Evolutionary conservation across 2,329 filamentous ascomycete species (phyloP).

Genomic region (Paraphaeosphaeria minitans): DNA sequence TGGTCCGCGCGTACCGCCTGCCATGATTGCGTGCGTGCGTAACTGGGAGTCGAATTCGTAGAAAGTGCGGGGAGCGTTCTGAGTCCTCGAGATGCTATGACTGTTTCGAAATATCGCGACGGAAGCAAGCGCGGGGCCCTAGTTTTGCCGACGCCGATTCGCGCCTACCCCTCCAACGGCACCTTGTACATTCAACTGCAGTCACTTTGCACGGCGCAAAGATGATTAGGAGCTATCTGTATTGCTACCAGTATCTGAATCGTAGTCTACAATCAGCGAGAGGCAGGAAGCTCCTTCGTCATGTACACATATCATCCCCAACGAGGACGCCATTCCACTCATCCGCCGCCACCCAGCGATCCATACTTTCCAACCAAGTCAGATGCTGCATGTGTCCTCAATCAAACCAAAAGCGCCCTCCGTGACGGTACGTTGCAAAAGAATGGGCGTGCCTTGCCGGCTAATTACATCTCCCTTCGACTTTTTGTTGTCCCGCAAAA

Average conservation of each 20-base stretch:
- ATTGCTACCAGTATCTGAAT: conserved; percentile 1
- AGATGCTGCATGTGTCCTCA: conserved; percentile 5
- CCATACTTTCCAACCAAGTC: conserved; percentile 7
- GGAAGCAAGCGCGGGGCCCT: conserved; percentile 11
- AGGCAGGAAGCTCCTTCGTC: conserved; percentile 16
- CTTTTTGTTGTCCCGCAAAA: conserved; percentile 26
- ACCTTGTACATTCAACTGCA: neutral
- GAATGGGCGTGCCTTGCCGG: conserved; percentile 17
- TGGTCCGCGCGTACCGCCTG: conserved; percentile 53
- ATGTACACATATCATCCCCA: conserved; percentile 24
- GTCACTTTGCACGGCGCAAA: neutral
- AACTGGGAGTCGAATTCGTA: conserved; percentile 18
- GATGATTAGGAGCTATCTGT: conserved; percentile 2
- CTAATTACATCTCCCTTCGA: conserved; percentile 33
- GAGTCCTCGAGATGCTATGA: conserved; percentile 15
- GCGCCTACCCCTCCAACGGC: neutral
- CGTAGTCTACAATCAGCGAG: conserved; percentile 23
- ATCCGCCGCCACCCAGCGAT: neutral
- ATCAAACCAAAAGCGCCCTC: conserved; percentile 11
- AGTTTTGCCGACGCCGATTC: conserved; percentile 16
- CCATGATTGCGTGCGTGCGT: conserved; percentile 43
- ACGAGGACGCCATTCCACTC: neutral
- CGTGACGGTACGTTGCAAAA: conserved; percentile 11
- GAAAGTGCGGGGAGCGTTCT: conserved; percentile 21
- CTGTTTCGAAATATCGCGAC: conserved; percentile 17